A percentile compares a stretch with the other conserved stretches of the same genome.
phyloP scores from a whole-genome alignment of 75 land plant species.

The Chamaecyparis obtusa region DNA sequence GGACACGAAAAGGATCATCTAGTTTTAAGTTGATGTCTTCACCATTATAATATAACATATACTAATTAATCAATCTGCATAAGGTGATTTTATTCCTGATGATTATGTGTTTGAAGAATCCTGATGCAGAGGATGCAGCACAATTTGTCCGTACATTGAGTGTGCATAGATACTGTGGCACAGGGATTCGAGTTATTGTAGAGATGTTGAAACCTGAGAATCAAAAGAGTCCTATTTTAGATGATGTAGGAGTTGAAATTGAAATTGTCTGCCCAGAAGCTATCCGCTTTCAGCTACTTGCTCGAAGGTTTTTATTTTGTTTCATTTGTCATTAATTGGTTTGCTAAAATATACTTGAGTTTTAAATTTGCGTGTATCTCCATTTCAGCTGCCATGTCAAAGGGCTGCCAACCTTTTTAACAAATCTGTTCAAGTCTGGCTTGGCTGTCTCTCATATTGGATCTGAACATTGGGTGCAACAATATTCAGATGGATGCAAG shows the following conservation, averaged over 20 bases:
- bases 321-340: neutral
- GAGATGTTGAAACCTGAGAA: conserved; percentile 51
- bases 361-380: neutral
- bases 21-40: neutral
- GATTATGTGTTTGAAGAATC: conserved; percentile 22
- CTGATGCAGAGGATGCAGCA: conserved; percentile 49
- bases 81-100: neutral
- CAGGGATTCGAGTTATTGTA: conserved; percentile 38
- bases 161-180: conserved; percentile 49
- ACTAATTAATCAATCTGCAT: neutral
- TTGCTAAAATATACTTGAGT: neutral
- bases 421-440: conserved; percentile 43
- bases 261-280: conserved; percentile 54
- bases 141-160: conserved; percentile 39
- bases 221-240: conserved; percentile 40
- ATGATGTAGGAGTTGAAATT: conserved; percentile 41
- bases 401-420: conserved; percentile 39
- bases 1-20: neutral
- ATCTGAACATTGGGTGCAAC: conserved; percentile 30
- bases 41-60: neutral
- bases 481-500: conserved; percentile 40
- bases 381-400: conserved; percentile 35
- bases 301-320: conserved; percentile 30
- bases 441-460: conserved; percentile 16
- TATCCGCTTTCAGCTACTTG: conserved; percentile 46